Conservation (phyloP, 2,329 filamentous ascomycete species). For the Fragosphaeria purpurea region DNA sequence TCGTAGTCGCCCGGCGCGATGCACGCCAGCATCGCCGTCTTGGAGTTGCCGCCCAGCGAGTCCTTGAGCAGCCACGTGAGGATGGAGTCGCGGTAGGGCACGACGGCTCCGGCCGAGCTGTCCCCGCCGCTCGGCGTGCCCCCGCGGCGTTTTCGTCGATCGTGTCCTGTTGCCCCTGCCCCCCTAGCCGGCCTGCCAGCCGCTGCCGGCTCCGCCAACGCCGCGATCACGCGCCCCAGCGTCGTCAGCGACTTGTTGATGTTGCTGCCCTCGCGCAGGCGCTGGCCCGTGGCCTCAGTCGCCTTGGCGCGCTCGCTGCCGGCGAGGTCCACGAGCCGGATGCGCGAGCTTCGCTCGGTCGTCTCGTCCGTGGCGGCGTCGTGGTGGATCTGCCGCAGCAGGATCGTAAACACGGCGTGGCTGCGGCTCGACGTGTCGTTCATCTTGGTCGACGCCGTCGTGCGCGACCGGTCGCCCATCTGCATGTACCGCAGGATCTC, state of each 20-base stretch:
- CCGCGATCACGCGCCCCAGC: conserved; percentile 88
- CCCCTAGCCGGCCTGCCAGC: no score
- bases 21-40: conserved; percentile 98
- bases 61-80: conserved; percentile 85
- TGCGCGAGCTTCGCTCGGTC: conserved; percentile 86
- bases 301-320: conserved; percentile 92
- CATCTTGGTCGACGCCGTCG: conserved; percentile 93
- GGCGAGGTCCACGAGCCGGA: conserved; percentile 87
- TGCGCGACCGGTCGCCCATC: conserved; percentile 76
- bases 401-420: conserved; percentile 95
- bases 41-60: conserved; percentile 89
- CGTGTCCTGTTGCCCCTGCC: conserved; percentile 41
- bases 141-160: conserved; percentile 44
- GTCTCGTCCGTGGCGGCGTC: conserved; percentile 96
- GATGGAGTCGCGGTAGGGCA: conserved; percentile 88
- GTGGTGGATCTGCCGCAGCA: conserved; percentile 96
- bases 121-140: conserved; percentile 23
- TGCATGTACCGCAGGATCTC: conserved; percentile 91
- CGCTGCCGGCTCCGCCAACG: conserved; percentile 61
- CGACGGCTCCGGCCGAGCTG: conserved; percentile 47
- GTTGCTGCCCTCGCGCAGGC: conserved; percentile 88
- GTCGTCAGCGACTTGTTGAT: conserved; percentile 99
- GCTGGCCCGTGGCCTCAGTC: conserved; percentile 85
- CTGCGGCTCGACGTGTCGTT: conserved; percentile 96
- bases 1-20: conserved; percentile 94